Percentiles rank a stretch among this genome's conserved stretches.
Conservation (phyloP, 345 rosid genomes). For the Hirschfeldia incana region DNA sequence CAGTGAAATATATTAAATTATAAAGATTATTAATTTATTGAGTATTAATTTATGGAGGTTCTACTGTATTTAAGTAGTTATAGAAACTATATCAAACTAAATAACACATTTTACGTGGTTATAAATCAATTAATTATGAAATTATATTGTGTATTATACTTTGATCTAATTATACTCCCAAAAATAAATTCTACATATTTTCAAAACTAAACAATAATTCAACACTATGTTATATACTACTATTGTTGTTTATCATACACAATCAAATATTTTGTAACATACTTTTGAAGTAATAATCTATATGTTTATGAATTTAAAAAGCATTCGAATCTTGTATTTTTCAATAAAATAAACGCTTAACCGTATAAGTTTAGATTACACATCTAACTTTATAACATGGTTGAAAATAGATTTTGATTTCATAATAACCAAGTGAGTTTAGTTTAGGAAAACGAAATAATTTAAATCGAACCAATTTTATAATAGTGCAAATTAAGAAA, state of each 20-base stretch:
- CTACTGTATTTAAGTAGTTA: too few species aligned
- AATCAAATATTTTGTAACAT: neutral
- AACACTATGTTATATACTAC: neutral
- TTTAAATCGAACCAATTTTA: neutral
- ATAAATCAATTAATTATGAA: too few species aligned
- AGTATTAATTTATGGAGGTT: too few species aligned
- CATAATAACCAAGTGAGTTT: neutral
- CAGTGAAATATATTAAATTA: too few species aligned
- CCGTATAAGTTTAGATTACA: neutral
- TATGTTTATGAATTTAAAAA: neutral
- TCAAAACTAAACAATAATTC: too few species aligned
- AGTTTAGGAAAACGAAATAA: neutral
- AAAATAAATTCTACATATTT: too few species aligned
- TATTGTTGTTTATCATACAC: neutral
- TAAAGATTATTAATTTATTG: too few species aligned
- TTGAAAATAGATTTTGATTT: neutral
- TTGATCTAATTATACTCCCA: neutral
- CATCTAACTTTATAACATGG: neutral
- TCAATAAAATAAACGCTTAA: neutral
- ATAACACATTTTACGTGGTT: neutral
- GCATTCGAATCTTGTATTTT: neutral
- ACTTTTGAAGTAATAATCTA: neutral
- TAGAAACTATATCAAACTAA: too few species aligned
- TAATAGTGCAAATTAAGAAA: neutral
- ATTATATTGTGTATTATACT: neutral